phyloP scores from a whole-genome alignment of 2,329 filamentous ascomycete species.

The Scytalidium lignicola region DNA sequence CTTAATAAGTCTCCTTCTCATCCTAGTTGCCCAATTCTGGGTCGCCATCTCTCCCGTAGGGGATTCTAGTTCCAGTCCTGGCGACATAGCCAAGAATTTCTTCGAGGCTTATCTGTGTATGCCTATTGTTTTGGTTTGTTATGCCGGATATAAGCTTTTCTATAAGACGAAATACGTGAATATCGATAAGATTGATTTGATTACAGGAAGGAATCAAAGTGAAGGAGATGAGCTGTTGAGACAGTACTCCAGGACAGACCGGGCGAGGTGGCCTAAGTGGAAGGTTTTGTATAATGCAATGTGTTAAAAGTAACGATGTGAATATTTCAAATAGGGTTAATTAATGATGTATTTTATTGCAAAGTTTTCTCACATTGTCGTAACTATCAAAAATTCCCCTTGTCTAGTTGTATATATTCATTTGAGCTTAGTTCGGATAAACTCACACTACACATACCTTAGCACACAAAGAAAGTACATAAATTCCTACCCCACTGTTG shows the following conservation, averaged over 20 bases:
- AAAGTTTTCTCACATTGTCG: too few species aligned
- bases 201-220: constrained; percentile 79
- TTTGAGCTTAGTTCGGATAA: too few species aligned
- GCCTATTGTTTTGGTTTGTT: constrained; percentile 64
- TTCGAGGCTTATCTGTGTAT: constrained; percentile 68
- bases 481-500: too few species aligned
- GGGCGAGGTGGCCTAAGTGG: constrained; percentile 66
- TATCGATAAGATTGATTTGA: constrained; percentile 73
- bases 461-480: too few species aligned
- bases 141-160: constrained; percentile 71
- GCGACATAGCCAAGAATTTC: constrained; percentile 56
- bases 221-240: constrained; percentile 71
- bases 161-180: constrained; percentile 65
- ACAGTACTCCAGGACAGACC: constrained; percentile 68
- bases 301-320: constrained; percentile 43
- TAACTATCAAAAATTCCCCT: too few species aligned
- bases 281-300: constrained; percentile 70
- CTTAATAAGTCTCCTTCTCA: constrained; percentile 45
- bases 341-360: too few species aligned
- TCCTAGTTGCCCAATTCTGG: constrained; percentile 58
- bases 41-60: constrained; percentile 71
- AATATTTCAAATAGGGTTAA: too few species aligned
- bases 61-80: constrained; percentile 37
- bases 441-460: too few species aligned
- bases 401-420: too few species aligned